Conservation (phyloP, 768 basidiomycete genomes). For the Naganishia vaughanmartiniae region DNA sequence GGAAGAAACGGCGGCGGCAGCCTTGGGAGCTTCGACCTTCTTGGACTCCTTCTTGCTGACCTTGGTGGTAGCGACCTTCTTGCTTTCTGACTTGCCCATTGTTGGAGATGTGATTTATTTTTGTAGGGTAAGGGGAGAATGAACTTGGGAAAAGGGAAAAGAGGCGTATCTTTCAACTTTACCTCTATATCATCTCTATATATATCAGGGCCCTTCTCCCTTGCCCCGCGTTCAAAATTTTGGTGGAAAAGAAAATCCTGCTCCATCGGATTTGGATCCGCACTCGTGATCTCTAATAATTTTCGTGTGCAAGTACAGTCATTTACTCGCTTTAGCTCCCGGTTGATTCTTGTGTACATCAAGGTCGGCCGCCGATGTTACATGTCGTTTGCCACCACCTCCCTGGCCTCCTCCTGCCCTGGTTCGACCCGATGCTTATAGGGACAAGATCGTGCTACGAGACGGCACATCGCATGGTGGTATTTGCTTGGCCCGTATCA, state of each 20-base stretch:
- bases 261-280: background rate
- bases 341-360: background rate
- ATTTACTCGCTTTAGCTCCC: no score
- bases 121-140: background rate
- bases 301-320: no score
- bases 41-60: conserved; percentile 21
- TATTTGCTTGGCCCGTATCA: no score
- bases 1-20: conserved; percentile 19
- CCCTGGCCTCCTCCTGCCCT: no score
- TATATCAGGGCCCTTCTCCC: background rate
- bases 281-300: background rate
- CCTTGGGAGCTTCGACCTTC: conserved; percentile 22
- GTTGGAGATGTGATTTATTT: background rate
- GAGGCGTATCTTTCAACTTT: background rate
- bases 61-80: conserved; percentile 22
- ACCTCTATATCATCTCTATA: background rate
- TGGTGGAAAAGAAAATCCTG: background rate
- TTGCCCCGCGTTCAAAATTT: conserved; percentile 18
- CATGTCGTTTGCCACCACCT: no score
- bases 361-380: background rate
- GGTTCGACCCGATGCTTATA: no score
- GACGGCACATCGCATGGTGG: no score
- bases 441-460: no score
- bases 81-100: conserved; percentile 43
- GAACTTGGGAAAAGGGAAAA: background rate